A percentile compares a stretch with the other conserved stretches of the same genome.
These are phyloP conservation scores for Pontederia paniculata DNA, from an alignment of 176 grass and related monocot species.

Conservation along the genomic window DNA sequence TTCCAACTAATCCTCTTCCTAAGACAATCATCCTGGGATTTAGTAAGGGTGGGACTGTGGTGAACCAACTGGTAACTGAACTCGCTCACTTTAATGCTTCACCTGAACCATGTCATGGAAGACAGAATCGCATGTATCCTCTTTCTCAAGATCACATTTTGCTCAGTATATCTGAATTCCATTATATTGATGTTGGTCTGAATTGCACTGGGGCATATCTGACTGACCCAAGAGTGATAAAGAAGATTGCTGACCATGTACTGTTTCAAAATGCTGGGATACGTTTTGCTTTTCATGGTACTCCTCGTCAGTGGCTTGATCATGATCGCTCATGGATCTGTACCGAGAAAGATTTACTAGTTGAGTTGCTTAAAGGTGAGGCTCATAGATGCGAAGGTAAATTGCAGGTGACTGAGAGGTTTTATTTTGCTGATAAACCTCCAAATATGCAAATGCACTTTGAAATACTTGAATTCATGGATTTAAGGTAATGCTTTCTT, in stretches of 20 bases:
- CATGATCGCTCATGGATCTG: slow-evolving; percentile 33
- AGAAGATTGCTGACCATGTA: slow-evolving; percentile 28
- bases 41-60: slow-evolving; percentile 82
- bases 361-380: slow-evolving; percentile 32
- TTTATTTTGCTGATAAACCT: slow-evolving; percentile 30
- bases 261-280: slow-evolving; percentile 17
- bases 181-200: slow-evolving; percentile 77
- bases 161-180: slow-evolving; percentile 57
- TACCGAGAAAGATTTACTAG: slow-evolving; percentile 35
- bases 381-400: slow-evolving; percentile 23
- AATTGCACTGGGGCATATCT: slow-evolving; percentile 79
- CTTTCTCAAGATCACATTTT: slow-evolving; percentile 32
- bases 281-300: slow-evolving; percentile 53
- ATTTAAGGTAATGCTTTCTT: slow-evolving; percentile 24
- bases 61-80: slow-evolving; percentile 76
- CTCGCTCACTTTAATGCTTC: slow-evolving; percentile 28
- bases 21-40: slow-evolving; percentile 65
- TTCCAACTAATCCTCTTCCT: slow-evolving; percentile 13
- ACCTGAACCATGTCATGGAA: not conserved
- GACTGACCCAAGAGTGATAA: slow-evolving; percentile 37
- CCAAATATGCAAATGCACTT: slow-evolving; percentile 53
- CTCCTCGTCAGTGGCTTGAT: slow-evolving; percentile 59
- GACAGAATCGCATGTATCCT: slow-evolving; percentile 27
- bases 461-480: slow-evolving; percentile 52
- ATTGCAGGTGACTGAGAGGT: slow-evolving; percentile 31